These are phyloP conservation scores for Phytophthora nicotianae DNA, from an alignment of 352 stramenopile species.

Conservation along the genomic window DNA sequence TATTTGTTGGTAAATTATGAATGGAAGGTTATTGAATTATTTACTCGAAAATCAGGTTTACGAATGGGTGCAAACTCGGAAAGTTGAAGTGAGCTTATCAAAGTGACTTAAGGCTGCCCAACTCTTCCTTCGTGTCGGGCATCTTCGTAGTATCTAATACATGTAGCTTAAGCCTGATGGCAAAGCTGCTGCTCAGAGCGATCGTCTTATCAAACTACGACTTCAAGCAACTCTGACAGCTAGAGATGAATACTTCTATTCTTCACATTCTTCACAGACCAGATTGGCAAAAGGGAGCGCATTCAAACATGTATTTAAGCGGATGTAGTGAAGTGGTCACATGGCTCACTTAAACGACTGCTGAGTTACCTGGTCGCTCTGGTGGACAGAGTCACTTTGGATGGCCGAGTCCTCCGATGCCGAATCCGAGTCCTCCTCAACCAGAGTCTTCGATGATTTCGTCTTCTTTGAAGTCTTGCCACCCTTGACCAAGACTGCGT, in stretches of 20 bases:
- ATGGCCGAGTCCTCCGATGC: slow-evolving; percentile 9
- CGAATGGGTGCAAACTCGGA: slow-evolving; percentile 11
- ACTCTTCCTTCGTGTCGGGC: too few species aligned
- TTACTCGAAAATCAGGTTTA: slow-evolving; percentile 28
- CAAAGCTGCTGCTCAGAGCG: too few species aligned
- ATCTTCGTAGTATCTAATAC: too few species aligned
- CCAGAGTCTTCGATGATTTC: slow-evolving; percentile 6
- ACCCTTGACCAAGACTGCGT: slow-evolving; percentile 11
- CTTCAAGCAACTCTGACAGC: too few species aligned
- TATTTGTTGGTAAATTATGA: background rate
- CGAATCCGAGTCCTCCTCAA: slow-evolving; percentile 18
- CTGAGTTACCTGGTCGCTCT: slow-evolving; percentile 8
- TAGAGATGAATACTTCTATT: too few species aligned
- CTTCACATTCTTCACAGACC: too few species aligned
- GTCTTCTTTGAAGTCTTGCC: slow-evolving; percentile 11
- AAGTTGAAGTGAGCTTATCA: background rate
- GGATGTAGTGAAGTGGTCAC: background rate
- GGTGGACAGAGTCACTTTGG: slow-evolving; percentile 8
- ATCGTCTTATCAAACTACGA: too few species aligned
- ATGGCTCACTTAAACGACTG: background rate
- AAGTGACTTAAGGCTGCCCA: too few species aligned
- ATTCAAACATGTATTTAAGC: slow-evolving; percentile 4
- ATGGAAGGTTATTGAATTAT: slow-evolving; percentile 2
- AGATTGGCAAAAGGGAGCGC: background rate
- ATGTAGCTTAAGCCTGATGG: too few species aligned